These are phyloP conservation scores for Colletotrichum graminicola DNA, from an alignment of 2,329 filamentous ascomycete species.

Conservation along the genomic window DNA sequence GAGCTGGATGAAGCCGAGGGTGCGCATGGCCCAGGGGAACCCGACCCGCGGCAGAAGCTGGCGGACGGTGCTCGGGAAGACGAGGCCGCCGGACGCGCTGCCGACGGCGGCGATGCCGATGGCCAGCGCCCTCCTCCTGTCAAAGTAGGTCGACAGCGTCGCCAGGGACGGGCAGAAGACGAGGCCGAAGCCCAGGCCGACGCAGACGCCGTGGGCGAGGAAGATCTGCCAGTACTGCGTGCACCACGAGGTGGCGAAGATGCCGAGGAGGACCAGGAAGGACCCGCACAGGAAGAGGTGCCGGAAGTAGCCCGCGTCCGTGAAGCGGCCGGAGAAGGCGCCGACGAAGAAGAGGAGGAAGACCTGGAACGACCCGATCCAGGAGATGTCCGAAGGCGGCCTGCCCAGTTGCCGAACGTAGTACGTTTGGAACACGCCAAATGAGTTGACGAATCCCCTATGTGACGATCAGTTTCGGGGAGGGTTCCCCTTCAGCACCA, in stretches of 20 bases:
- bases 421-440: conserved; percentile 61
- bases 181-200: conserved; percentile 65
- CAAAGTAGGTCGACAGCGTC: conserved; percentile 73
- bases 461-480: background rate
- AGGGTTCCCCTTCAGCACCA: background rate
- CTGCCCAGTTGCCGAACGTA: conserved; percentile 53
- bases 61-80: conserved; percentile 57
- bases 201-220: conserved; percentile 61
- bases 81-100: conserved; percentile 65
- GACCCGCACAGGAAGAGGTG: conserved; percentile 54
- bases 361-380: conserved; percentile 60
- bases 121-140: conserved; percentile 64
- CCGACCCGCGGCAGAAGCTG: conserved; percentile 61
- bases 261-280: conserved; percentile 56
- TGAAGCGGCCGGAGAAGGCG: conserved; percentile 56
- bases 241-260: conserved; percentile 58
- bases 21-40: conserved; percentile 66
- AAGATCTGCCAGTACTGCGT: conserved; percentile 63
- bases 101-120: conserved; percentile 71
- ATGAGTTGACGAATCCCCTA: conserved; percentile 60
- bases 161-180: conserved; percentile 70
- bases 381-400: conserved; percentile 55
- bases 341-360: conserved; percentile 58
- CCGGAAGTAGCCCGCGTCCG: conserved; percentile 59
- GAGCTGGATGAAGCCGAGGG: conserved; percentile 61